Evolutionary conservation across 495 filamentous ascomycete genomes (phyloP).

Genomic region (Daldinia concentrica): DNA sequence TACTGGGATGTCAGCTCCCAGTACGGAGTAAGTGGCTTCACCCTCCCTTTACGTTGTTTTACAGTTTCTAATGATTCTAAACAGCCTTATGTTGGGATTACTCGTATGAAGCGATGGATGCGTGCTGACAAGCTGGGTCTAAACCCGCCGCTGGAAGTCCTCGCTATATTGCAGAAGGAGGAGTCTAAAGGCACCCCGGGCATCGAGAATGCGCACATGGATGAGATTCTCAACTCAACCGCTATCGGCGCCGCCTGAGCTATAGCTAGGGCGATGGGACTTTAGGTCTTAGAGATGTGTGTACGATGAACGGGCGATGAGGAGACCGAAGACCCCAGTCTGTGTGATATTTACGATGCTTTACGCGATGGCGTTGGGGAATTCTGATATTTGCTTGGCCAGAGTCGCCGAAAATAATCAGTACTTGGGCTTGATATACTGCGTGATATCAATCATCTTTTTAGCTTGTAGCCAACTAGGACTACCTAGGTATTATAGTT

Average conservation of each 20-base stretch:
- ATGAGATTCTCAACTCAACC: conserved; percentile 73
- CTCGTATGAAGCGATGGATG: conserved; percentile 85
- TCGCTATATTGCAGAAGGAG: conserved; percentile 82
- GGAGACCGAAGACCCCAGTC: background rate
- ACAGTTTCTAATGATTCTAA: conserved; percentile 20
- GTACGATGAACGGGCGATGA: conserved; percentile 27
- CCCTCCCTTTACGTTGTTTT: background rate
- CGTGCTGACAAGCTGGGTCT: conserved; percentile 81
- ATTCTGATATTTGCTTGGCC: conserved; percentile 21
- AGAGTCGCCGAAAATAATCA: conserved; percentile 6
- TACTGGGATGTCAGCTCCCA: conserved; percentile 89
- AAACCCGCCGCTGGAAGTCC: conserved; percentile 89
- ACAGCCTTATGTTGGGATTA: conserved; percentile 89
- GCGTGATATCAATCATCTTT: conserved; percentile 11
- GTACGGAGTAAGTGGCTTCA: conserved; percentile 77
- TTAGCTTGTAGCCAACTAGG: background rate
- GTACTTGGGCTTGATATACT: background rate
- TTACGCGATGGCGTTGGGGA: conserved; percentile 45
- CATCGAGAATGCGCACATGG: conserved; percentile 76
- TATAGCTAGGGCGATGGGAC: conserved; percentile 3
- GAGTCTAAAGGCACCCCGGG: conserved; percentile 60
- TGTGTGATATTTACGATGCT: conserved; percentile 18
- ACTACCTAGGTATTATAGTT: conserved; percentile 9
- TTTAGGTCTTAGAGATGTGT: conserved; percentile 1
- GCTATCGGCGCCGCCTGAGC: conserved; percentile 44